These are phyloP conservation scores for Gorgonomyces haynaldii DNA, from an alignment of 192 early-diverging fungal genomes.

Conservation along the genomic window DNA sequence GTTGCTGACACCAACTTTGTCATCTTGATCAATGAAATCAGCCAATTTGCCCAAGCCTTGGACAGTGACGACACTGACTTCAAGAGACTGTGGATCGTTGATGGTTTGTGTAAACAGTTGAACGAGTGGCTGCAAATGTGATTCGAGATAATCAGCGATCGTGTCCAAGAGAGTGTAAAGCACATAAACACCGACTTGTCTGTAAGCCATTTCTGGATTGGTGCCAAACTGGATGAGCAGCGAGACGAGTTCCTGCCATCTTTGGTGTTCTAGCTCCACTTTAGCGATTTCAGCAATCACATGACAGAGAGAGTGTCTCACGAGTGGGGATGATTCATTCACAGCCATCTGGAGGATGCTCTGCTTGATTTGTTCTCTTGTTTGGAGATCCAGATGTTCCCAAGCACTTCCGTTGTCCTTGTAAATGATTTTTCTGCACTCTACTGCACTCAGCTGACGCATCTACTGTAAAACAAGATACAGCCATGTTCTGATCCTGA, in stretches of 20 bases:
- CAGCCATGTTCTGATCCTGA: background rate
- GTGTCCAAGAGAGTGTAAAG: constrained; percentile 81
- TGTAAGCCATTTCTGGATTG: constrained; percentile 58
- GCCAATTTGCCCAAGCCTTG: constrained; percentile 65
- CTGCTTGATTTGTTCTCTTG: constrained; percentile 49
- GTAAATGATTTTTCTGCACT: constrained; percentile 70
- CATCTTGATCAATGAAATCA: constrained; percentile 64
- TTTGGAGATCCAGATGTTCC: constrained; percentile 47
- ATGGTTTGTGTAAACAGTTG: constrained; percentile 62
- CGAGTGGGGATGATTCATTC: constrained; percentile 55
- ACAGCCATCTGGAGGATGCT: constrained; percentile 61
- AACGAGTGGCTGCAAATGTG: constrained; percentile 56
- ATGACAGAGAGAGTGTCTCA: constrained; percentile 68
- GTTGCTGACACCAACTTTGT: constrained; percentile 53
- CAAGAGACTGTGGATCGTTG: constrained; percentile 70
- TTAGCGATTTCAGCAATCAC: constrained; percentile 83
- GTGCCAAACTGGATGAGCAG: constrained; percentile 73
- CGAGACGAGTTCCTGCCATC: constrained; percentile 66
- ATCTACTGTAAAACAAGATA: constrained; percentile 21
- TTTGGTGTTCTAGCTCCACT: constrained; percentile 62
- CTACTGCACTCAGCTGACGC: constrained; percentile 79
- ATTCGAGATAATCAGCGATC: constrained; percentile 56
- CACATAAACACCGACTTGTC: constrained; percentile 78
- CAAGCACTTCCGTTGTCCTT: constrained; percentile 47
- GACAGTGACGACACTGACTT: constrained; percentile 63